A percentile compares a stretch with the other conserved stretches of the same genome.
Evolutionary conservation across 2,329 filamentous ascomycete species (phyloP).

Genomic region (Microdochium trichocladiopsis): DNA sequence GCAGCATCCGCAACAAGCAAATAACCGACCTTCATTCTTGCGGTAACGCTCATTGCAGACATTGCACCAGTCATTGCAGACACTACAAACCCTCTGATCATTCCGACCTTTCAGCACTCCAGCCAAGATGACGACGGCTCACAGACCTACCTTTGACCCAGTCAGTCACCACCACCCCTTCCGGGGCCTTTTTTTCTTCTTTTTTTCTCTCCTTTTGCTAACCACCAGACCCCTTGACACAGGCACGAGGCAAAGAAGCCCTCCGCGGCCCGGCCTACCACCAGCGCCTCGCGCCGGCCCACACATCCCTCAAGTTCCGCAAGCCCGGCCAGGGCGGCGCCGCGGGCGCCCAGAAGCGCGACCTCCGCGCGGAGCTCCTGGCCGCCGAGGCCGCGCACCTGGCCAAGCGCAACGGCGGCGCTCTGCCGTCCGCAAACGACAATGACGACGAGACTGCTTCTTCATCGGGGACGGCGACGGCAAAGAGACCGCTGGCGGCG

Average conservation of each 20-base stretch:
- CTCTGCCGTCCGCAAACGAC: conserved; percentile 33
- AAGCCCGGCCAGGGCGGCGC: conserved; percentile 86
- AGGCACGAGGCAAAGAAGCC: conserved; percentile 92
- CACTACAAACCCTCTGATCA: too few relatives aligned
- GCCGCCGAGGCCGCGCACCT: conserved; percentile 83
- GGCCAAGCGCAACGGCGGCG: conserved; percentile 70
- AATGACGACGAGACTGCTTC: conserved; percentile 33
- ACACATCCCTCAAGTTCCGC: conserved; percentile 87
- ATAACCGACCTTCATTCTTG: too few relatives aligned
- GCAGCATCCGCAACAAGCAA: too few relatives aligned
- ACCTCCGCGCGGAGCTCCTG: conserved; percentile 84
- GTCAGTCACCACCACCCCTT: conserved; percentile 36
- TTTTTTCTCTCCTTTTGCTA: conserved; percentile 10
- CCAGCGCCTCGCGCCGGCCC: conserved; percentile 86
- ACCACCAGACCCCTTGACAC: conserved; percentile 9
- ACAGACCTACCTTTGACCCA: conserved; percentile 93
- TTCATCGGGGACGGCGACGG: conserved; percentile 26
- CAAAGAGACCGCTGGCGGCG: conserved; percentile 60
- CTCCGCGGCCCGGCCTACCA: conserved; percentile 91
- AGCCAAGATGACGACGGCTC: conserved; percentile 57
- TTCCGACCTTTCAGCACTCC: background rate
- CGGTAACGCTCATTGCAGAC: background rate
- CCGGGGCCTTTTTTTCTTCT: background rate
- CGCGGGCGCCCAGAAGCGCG: conserved; percentile 62
- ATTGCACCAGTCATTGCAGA: background rate